Evolutionary conservation across 257 asterid species (phyloP).

Genomic region (Paulownia fortunei): DNA sequence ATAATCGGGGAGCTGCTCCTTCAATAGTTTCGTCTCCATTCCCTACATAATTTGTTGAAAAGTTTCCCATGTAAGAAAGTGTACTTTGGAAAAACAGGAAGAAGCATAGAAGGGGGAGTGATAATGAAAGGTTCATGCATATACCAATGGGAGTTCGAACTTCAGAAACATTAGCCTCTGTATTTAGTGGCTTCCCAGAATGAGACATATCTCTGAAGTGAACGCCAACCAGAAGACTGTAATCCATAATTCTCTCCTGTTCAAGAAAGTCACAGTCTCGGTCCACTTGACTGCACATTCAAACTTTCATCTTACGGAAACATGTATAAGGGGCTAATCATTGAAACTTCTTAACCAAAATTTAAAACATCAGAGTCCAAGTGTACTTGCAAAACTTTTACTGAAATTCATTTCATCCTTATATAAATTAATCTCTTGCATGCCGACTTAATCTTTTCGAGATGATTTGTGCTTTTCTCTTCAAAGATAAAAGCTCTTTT

Average conservation of each 20-base stretch:
- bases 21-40: slow-evolving; percentile 36
- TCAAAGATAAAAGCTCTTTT: slow-evolving; percentile 14
- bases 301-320: background rate
- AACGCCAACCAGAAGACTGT: slow-evolving; percentile 88
- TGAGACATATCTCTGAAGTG: slow-evolving; percentile 74
- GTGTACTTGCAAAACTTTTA: background rate
- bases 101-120: background rate
- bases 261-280: slow-evolving; percentile 92
- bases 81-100: background rate
- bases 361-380: background rate
- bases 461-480: slow-evolving; percentile 9
- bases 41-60: slow-evolving; percentile 35
- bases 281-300: slow-evolving; percentile 82
- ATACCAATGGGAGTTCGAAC: slow-evolving; percentile 47
- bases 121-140: background rate
- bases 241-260: slow-evolving; percentile 96
- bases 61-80: background rate
- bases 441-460: background rate
- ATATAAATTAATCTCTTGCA: background rate
- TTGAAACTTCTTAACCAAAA: background rate
- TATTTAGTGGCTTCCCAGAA: slow-evolving; percentile 62
- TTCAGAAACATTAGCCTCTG: slow-evolving; percentile 32
- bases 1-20: slow-evolving; percentile 26
- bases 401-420: background rate
- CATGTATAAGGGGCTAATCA: background rate